Evolutionary conservation across 441 rosid genomes (phyloP), one percentile per base, ranked within the genome.

Genomic region (Populus hybrid): DNA sequence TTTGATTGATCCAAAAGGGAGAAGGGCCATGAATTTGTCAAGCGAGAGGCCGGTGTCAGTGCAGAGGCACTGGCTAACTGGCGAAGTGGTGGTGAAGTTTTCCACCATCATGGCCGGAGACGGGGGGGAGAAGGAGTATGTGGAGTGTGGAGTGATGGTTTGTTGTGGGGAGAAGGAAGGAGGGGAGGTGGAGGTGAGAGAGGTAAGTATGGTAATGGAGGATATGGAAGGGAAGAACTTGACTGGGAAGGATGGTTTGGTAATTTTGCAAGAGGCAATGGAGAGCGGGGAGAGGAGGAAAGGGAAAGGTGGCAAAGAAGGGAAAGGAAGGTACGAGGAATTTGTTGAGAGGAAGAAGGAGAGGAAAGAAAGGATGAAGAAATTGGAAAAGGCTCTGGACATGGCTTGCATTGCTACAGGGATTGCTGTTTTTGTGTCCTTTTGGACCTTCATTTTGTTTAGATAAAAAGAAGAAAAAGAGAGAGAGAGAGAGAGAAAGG

Each of bases 211-310:
- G 82, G 88, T 81, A 81, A 86, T 88, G 78, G 93, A 90, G 88
- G 98, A 92, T 84, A 84, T 91, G 87, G 95, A 93, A 34, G 97
- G 97, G 23, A 92, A 81, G 76, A 76, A 75, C 30, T 30, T 95
- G 88, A 88, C 50, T 10, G 98, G 98, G 76, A 81, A 64, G 86
- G 95, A 91, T 0, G 88, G 94, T 82, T 78, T 93, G 89, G 90
- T 79, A 42, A 83, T 92, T 75, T 79, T 95, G 42, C 66, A 76
- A 18, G 87, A 74, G 50, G 87, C 88, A 5, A 82, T 91, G 85
- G 87, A 74, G 70, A 77, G 81, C 0, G 88, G 88, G 5, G 84
- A 83, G 82, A 86, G 91, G 83, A 77, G 72, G 82, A 78, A 38
- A 59, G 34, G 7, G 83, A 73, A 11, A 73, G 72, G 38, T 40